phyloP scores from a whole-genome alignment of 139 green algal genomes.

The Desmodesmus armatus region DNA sequence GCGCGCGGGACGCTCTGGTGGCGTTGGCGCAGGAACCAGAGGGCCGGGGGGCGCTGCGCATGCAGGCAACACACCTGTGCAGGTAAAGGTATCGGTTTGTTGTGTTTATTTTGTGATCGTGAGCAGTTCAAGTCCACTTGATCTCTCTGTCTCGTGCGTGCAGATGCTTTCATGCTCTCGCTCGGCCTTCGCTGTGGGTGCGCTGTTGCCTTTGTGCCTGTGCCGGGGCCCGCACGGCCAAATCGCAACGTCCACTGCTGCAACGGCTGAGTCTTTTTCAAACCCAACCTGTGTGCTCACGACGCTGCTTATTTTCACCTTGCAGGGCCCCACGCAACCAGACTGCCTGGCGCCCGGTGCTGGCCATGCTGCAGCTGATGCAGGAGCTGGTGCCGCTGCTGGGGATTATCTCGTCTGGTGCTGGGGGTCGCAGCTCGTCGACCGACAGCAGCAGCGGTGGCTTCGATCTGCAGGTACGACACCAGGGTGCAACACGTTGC shows the following conservation, averaged over 20 bases:
- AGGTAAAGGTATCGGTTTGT: no score
- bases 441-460: constrained; percentile 51
- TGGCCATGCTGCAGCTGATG: constrained; percentile 74
- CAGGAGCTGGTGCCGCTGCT: constrained; percentile 76
- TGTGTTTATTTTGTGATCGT: no score
- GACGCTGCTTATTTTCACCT: constrained; percentile 57
- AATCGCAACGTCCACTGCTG: no score
- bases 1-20: constrained; percentile 37
- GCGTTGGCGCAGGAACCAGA: constrained; percentile 30
- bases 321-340: constrained; percentile 77
- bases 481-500: no score
- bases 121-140: no score
- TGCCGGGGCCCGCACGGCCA: no score
- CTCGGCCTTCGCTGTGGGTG: no score
- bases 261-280: no score
- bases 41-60: not conserved
- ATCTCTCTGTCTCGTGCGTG: no score
- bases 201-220: no score
- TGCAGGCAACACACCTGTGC: not conserved
- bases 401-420: not conserved
- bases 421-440: not conserved
- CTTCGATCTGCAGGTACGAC: constrained; percentile 77
- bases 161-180: no score
- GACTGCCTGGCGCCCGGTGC: constrained; percentile 76
- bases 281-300: no score